phyloP scores from a whole-genome alignment of 2,329 filamentous ascomycete species.

The Fusarium multiceps region DNA sequence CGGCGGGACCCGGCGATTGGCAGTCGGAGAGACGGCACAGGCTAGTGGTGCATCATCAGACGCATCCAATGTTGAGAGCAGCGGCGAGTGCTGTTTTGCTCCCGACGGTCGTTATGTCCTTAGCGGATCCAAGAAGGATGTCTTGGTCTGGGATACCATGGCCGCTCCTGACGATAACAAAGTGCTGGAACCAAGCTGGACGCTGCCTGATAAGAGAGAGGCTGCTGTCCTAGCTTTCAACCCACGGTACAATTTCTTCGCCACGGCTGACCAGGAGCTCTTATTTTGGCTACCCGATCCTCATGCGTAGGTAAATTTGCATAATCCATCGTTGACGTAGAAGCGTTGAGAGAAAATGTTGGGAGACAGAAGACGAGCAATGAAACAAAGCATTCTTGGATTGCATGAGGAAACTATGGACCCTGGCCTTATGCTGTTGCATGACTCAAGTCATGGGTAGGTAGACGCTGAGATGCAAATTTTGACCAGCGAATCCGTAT shows the following conservation, averaged over 20 bases:
- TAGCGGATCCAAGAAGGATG: slow-evolving; percentile 78
- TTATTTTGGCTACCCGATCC: slow-evolving; percentile 82
- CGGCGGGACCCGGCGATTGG: slow-evolving; percentile 64
- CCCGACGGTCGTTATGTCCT: slow-evolving; percentile 91
- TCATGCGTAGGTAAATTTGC: slow-evolving; percentile 54
- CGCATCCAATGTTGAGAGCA: slow-evolving; percentile 61
- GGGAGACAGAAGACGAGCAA: background rate
- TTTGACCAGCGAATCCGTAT: background rate
- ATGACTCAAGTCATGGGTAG: background rate
- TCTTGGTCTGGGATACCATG: slow-evolving; percentile 88
- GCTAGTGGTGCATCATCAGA: slow-evolving; percentile 53
- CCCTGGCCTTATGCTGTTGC: slow-evolving; percentile 14
- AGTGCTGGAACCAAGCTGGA: slow-evolving; percentile 71
- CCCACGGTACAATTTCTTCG: slow-evolving; percentile 90
- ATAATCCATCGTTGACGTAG: background rate
- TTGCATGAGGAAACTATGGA: slow-evolving; percentile 18
- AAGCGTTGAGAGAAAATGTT: background rate
- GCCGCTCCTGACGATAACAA: slow-evolving; percentile 65
- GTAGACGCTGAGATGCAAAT: background rate
- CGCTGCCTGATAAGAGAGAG: slow-evolving; percentile 73
- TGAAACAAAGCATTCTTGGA: background rate
- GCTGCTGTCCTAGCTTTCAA: slow-evolving; percentile 86
- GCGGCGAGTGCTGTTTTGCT: slow-evolving; percentile 86
- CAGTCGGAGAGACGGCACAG: slow-evolving; percentile 61
- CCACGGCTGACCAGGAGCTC: slow-evolving; percentile 86